Evolutionary conservation across 192 early-diverging fungal species (phyloP), one percentile per base, ranked within the genome.

Genomic region (Funneliformis geosporum): DNA sequence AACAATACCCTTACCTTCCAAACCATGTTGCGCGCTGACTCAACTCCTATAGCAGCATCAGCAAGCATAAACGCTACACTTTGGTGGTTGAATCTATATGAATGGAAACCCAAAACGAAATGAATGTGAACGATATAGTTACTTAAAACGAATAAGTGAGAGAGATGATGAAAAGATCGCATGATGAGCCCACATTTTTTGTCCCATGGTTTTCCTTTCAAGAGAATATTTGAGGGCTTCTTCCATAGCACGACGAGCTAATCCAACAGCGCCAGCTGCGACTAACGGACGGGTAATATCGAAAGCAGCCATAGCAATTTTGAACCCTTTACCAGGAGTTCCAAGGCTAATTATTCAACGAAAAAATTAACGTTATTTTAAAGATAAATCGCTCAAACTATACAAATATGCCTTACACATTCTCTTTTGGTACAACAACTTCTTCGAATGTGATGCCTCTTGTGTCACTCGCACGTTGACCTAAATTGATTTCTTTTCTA

Each of bases 401-500:
- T 75, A 39, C 18, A 27, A 23, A 6, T 10, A 14, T 33, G 33
- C 33, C 82, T 78, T 81, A 84, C 79, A 89, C 87, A 83, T 94
- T 94, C 82, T 94, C 93, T 59, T 91, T 85, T n/a, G 93, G 93
- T 8, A 95, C 88, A 60, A 92, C 93, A 18, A 94, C 94, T 70
- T 95, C 90, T 80, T 94, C 93, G 81, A 94, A 96, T 40, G 90
- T 95, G 76, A 92, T 93, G 77, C 95, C 96, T 79, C 96, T 91
- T 16, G 97, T 98, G 85, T 97, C 97, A 50, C 90, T 92, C 18
- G 94, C 94, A 60, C 95, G 89, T 84, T 98, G 96, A n/a, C 96
- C 97, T 94, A 98, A 95, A 90, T 97, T 97, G 84, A 95, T 92
- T 76, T 98, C 96, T 88, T 97, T 98, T 84, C 95, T 94, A 61